phyloP scores from a whole-genome alignment of 768 basidiomycete species.

The Tricholomella constricta region DNA sequence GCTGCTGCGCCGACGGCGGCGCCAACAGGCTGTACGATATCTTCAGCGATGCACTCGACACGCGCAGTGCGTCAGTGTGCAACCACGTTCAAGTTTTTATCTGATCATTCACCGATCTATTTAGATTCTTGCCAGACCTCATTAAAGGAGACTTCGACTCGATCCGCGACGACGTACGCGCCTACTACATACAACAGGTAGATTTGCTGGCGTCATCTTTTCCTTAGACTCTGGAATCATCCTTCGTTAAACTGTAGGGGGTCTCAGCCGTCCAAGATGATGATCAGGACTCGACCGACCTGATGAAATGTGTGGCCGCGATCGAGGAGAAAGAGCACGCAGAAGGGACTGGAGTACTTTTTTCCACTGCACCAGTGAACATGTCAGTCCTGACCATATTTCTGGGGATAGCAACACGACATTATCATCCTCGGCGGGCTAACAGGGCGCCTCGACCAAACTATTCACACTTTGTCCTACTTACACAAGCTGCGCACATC shows the following conservation, averaged over 20 bases:
- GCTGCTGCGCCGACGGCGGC: conserved; percentile 84
- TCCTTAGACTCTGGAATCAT: neutral
- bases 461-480: conserved; percentile 84
- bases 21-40: conserved; percentile 80
- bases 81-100: neutral
- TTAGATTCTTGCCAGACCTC: conserved; percentile 76
- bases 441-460: conserved; percentile 92
- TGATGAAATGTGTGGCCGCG: conserved; percentile 86
- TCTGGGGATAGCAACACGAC: conserved; percentile 49
- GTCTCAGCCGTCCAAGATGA: conserved; percentile 68
- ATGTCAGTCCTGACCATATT: too few relatives aligned
- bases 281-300: conserved; percentile 86
- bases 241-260: conserved; percentile 45
- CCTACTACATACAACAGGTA: conserved; percentile 66
- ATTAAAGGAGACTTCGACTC: conserved; percentile 97
- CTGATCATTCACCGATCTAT: neutral
- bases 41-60: conserved; percentile 21
- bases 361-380: too few relatives aligned
- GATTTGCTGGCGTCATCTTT: conserved; percentile 16
- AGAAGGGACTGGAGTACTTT: conserved; percentile 40
- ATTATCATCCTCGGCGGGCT: conserved; percentile 86
- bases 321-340: conserved; percentile 58
- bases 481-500: conserved; percentile 75
- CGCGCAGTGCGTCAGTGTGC: conserved; percentile 13
- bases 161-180: conserved; percentile 68